Percentiles rank a stretch among this genome's conserved stretches.
Evolutionary conservation across 2,329 filamentous ascomycete genomes (phyloP).

Genomic region (Penicillium sp.): DNA sequence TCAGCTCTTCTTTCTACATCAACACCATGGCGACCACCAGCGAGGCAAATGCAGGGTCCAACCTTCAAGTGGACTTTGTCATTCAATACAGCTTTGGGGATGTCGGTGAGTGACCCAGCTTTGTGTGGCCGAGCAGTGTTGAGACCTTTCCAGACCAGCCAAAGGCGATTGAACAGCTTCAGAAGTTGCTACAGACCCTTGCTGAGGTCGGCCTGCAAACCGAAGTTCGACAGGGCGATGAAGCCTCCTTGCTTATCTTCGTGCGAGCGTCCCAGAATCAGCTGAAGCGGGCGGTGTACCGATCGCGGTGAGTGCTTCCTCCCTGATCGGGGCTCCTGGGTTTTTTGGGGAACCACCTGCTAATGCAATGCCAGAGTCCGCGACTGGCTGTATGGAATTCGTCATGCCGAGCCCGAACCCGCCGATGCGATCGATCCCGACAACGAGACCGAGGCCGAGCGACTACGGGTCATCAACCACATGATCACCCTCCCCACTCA

Average conservation of each 20-base stretch:
- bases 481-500: slow-evolving; percentile 73
- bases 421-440: slow-evolving; percentile 74
- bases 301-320: slow-evolving; percentile 61
- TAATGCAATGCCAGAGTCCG: slow-evolving; percentile 62
- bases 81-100: slow-evolving; percentile 74
- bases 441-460: slow-evolving; percentile 83
- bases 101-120: slow-evolving; percentile 52
- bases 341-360: not conserved
- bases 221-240: slow-evolving; percentile 79
- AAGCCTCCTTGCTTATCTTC: slow-evolving; percentile 78
- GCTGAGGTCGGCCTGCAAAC: slow-evolving; percentile 77
- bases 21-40: slow-evolving; percentile 30
- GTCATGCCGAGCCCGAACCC: slow-evolving; percentile 72
- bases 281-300: slow-evolving; percentile 78
- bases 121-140: not conserved
- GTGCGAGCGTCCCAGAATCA: slow-evolving; percentile 76
- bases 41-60: slow-evolving; percentile 43
- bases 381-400: slow-evolving; percentile 93
- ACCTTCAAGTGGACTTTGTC: slow-evolving; percentile 83
- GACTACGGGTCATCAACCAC: slow-evolving; percentile 81
- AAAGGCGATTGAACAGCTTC: slow-evolving; percentile 72
- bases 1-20: slow-evolving; percentile 1
- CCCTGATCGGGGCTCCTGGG: not conserved
- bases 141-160: slow-evolving; percentile 56
- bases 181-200: slow-evolving; percentile 74